Evolutionary conservation across 345 rosid genomes (phyloP).

Genomic region (Gynandropsis gynandra): DNA sequence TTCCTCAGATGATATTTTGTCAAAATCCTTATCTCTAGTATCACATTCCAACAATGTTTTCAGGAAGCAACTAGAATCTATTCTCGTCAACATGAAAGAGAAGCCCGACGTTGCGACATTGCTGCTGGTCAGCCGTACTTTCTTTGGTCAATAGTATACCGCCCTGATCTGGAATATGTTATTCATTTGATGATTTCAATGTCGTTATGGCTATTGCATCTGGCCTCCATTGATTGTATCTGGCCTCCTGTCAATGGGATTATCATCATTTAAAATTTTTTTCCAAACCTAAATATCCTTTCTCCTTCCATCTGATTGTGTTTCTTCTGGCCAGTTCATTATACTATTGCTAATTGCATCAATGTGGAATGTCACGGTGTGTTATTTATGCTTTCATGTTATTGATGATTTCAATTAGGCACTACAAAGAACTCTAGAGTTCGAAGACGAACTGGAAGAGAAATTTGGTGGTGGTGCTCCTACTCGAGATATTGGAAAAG

Average conservation of each 20-base stretch:
- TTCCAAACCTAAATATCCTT: neutral
- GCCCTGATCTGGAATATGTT: neutral
- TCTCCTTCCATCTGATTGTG: slow-evolving; percentile 4
- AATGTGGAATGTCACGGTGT: slow-evolving; percentile 17
- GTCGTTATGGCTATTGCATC: neutral
- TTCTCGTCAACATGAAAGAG: slow-evolving; percentile 76
- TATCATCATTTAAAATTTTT: slow-evolving; percentile 5
- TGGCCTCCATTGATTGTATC: too few relatives aligned
- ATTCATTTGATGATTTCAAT: slow-evolving; percentile 9
- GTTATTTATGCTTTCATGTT: slow-evolving; percentile 22
- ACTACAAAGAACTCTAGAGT: slow-evolving; percentile 87
- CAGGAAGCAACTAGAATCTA: slow-evolving; percentile 89
- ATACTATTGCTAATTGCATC: neutral
- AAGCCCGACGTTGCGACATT: slow-evolving; percentile 88
- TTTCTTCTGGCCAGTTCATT: neutral
- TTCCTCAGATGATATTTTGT: neutral
- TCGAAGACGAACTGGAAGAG: slow-evolving; percentile 91
- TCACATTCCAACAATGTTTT: slow-evolving; percentile 23
- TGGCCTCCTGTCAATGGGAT: slow-evolving; percentile 5
- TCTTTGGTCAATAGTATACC: slow-evolving; percentile 14
- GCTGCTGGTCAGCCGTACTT: slow-evolving; percentile 56
- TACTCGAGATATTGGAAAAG: slow-evolving; percentile 55
- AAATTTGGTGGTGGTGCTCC: slow-evolving; percentile 83
- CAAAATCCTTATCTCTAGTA: slow-evolving; percentile 8
- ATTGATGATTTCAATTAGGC: slow-evolving; percentile 44